Evolutionary conservation across 768 basidiomycete species (phyloP), one percentile per base, ranked within the genome.

Genomic region (Hericium alpestre): DNA sequence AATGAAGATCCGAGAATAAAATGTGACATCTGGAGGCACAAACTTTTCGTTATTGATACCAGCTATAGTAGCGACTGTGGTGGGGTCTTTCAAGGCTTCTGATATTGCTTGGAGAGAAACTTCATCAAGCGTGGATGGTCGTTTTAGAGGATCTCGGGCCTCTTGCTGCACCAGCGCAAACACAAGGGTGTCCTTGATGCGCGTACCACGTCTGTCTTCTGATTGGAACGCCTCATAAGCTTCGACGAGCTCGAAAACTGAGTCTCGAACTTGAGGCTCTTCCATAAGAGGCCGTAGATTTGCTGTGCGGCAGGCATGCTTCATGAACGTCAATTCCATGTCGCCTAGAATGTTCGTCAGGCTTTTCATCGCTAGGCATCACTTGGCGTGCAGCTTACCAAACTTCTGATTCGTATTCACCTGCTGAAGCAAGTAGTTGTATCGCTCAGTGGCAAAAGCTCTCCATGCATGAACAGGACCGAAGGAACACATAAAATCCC

Each of bases 401-500:
- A 67, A 65, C 52, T 67, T 67, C 5, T 48, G 50, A 55, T 74
- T 75, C 1, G 67, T 70, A 13, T 63, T 60, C 3, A 69, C 60
- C 4, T 60, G 54, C 41, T 72, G 70, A 15, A 74, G 56, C 6
- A 70, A 56, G 27, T 68, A 63, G 54, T 74, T 75, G 38, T 67
- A 65, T 6, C 68, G 32, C 54, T 75, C 72, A 52, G 72, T 72
- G 0, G 70, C 59, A 43, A 67, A 74, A 37, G 68, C 68, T 16
- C 70, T 56, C 72, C 73, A 76, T 6, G 65, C 62, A 53, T 71
- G 73, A 10, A 64, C 65, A 0, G 74, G 73, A 1, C 74, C 73
- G 58, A 72, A 73, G 0, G 61, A 55, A 1, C 56, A 54, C 2
- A 78, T 58, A 20, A 65, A 63, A 3, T 66, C 56, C 0, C 60